These are phyloP conservation scores for Hypoxylon intermedium DNA, from an alignment of 495 filamentous ascomycete species.

Conservation along the genomic window DNA sequence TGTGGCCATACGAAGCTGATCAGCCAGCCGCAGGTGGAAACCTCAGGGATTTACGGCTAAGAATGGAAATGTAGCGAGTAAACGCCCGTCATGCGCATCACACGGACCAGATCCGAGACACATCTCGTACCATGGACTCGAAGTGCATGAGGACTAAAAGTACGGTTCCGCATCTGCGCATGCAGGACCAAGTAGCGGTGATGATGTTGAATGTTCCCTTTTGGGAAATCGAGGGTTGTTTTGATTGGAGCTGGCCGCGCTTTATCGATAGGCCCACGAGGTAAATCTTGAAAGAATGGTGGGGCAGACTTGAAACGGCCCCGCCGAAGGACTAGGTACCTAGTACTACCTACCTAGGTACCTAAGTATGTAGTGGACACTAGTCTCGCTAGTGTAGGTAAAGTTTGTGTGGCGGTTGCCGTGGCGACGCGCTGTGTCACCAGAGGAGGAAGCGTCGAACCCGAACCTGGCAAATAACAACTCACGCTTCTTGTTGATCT, in stretches of 20 bases:
- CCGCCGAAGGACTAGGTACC: neutral
- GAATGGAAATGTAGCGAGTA: neutral
- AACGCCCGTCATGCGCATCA: neutral
- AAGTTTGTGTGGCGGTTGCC: constrained; percentile 21
- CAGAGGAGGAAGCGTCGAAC: neutral
- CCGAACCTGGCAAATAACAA: constrained; percentile 26
- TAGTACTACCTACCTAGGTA: neutral
- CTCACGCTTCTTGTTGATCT: constrained; percentile 32
- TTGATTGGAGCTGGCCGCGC: constrained; percentile 34
- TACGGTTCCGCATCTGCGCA: neutral
- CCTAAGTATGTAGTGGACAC: constrained; percentile 26
- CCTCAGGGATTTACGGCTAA: neutral
- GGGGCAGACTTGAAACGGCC: constrained; percentile 28
- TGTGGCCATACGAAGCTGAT: too few species aligned
- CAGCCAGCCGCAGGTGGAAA: too few species aligned
- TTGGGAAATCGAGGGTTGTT: constrained; percentile 32
- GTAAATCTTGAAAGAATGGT: constrained; percentile 17
- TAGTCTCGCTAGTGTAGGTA: constrained; percentile 16
- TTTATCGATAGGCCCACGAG: constrained; percentile 19
- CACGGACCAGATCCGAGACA: neutral
- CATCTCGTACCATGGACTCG: neutral
- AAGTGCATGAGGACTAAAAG: neutral
- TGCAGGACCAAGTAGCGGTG: constrained; percentile 17
- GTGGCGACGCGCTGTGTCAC: constrained; percentile 25
- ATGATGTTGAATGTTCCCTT: constrained; percentile 26